These are phyloP conservation scores for Dendryphion nanum DNA, from an alignment of 2,329 filamentous ascomycete genomes.

Conservation along the genomic window DNA sequence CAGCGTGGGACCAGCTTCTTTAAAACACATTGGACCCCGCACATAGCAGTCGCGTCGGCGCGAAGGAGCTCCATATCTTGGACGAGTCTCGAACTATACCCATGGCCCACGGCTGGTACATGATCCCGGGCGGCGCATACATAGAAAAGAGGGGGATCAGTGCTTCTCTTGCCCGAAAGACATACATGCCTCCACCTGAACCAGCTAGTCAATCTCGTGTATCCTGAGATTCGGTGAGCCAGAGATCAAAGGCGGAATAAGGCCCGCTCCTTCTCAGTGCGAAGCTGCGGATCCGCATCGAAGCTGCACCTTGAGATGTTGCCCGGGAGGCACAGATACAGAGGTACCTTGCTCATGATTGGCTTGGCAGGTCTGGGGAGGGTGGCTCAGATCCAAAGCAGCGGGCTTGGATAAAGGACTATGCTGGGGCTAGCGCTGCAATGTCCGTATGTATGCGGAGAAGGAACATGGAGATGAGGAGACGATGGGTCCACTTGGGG, in stretches of 20 bases:
- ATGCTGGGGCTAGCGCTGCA: constrained; percentile 20
- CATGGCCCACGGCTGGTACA: constrained; percentile 14
- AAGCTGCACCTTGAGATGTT: constrained; percentile 10
- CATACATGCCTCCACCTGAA: constrained; percentile 9
- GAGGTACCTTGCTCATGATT: constrained; percentile 19
- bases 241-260: constrained; percentile 9
- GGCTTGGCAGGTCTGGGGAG: constrained; percentile 11
- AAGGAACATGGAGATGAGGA: constrained; percentile 10
- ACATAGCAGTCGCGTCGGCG: constrained; percentile 19
- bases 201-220: constrained; percentile 8
- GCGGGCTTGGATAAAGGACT: constrained; percentile 17
- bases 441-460: constrained; percentile 24
- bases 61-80: constrained; percentile 22
- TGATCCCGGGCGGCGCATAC: constrained; percentile 19
- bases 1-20: constrained; percentile 17
- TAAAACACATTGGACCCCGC: constrained; percentile 33
- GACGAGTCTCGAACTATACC: constrained; percentile 12
- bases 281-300: constrained; percentile 33
- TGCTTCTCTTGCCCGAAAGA: constrained; percentile 13
- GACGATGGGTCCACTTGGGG: constrained; percentile 17
- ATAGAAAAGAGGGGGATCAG: constrained; percentile 23
- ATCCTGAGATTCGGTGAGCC: constrained; percentile 9
- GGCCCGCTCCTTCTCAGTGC: constrained; percentile 9
- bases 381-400: constrained; percentile 13
- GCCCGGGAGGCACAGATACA: constrained; percentile 4